A percentile compares a stretch with the other conserved stretches of the same genome.
Conservation (phyloP, 176 grass and related monocot genomes). For the Canna indica region DNA sequence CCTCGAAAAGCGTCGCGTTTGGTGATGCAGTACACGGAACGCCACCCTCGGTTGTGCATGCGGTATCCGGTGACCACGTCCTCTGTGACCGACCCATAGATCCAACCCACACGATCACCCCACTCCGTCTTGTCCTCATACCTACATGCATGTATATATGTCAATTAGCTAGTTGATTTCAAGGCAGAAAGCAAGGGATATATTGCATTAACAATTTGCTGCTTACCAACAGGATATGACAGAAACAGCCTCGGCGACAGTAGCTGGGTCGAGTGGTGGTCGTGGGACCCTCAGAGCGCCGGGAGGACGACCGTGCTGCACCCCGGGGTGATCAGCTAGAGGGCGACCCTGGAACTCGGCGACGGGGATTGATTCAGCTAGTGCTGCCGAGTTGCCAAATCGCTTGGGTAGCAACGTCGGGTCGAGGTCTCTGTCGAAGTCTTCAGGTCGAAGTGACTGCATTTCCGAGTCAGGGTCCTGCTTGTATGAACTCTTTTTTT, state of each 20-base stretch:
- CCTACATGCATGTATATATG: background rate
- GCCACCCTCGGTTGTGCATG: conserved; percentile 98
- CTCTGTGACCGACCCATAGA: conserved; percentile 92
- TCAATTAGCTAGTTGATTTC: too few relatives aligned
- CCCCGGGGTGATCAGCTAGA: conserved; percentile 64
- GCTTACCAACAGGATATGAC: conserved; percentile 64
- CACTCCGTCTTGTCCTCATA: conserved; percentile 99
- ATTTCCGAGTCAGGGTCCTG: conserved; percentile 45
- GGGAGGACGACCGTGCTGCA: conserved; percentile 54
- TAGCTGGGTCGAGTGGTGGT: conserved; percentile 54
- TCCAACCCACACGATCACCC: conserved; percentile 95
- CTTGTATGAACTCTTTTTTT: conserved; percentile 50
- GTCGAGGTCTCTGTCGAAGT: conserved; percentile 69
- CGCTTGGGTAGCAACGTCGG: conserved; percentile 50
- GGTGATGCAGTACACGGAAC: conserved; percentile 84
- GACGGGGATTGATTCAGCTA: conserved; percentile 72
- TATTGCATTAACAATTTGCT: background rate
- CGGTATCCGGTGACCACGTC: conserved; percentile 93
- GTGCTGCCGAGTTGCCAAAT: conserved; percentile 74
- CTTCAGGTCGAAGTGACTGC: conserved; percentile 44
- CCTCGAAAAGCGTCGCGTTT: conserved; percentile 94
- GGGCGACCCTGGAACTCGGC: conserved; percentile 90
- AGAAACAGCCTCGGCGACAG: conserved; percentile 83
- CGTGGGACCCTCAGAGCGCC: conserved; percentile 60
- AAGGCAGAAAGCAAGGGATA: background rate